A percentile compares a stretch with the other conserved stretches of the same genome.
Conservation (phyloP, 2,329 filamentous ascomycete species). For the Botrytis aclada region DNA sequence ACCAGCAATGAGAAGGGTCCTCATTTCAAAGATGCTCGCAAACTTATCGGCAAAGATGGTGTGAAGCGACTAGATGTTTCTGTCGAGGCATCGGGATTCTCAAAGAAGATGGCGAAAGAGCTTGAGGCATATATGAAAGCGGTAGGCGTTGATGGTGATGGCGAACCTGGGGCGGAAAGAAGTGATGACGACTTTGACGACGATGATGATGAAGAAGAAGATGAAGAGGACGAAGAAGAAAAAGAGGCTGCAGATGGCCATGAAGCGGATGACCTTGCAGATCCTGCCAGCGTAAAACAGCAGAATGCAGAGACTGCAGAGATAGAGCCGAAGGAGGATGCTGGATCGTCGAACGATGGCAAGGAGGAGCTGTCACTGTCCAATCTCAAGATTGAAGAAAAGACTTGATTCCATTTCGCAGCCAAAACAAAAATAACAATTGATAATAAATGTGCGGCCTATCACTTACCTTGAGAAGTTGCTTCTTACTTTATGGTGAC, state of each 20-base stretch:
- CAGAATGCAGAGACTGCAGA: neutral
- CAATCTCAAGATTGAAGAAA: constrained; percentile 32
- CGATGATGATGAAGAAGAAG: constrained; percentile 37
- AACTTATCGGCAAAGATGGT: constrained; percentile 63
- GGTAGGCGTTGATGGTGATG: constrained; percentile 53
- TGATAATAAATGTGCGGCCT: neutral
- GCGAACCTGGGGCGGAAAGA: constrained; percentile 34
- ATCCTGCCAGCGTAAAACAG: neutral
- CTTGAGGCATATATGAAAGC: constrained; percentile 85
- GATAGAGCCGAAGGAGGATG: neutral
- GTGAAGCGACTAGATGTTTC: constrained; percentile 75
- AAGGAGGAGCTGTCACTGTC: constrained; percentile 25
- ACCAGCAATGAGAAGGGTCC: constrained; percentile 77
- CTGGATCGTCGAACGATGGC: constrained; percentile 6
- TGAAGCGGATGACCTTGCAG: neutral
- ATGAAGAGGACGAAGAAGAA: constrained; percentile 36
- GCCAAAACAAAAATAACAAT: neutral
- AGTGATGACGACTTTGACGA: constrained; percentile 42
- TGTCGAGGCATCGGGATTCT: constrained; percentile 91
- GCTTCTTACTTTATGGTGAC: constrained; percentile 1
- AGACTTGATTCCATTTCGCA: constrained; percentile 30
- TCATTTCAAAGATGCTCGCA: constrained; percentile 79
- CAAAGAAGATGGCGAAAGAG: constrained; percentile 94
- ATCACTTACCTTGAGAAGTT: neutral
- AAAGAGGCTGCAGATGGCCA: constrained; percentile 22